These are phyloP conservation scores for Pestalotiopsis sp. DNA, from an alignment of 2,329 filamentous ascomycete genomes.

Conservation along the genomic window DNA sequence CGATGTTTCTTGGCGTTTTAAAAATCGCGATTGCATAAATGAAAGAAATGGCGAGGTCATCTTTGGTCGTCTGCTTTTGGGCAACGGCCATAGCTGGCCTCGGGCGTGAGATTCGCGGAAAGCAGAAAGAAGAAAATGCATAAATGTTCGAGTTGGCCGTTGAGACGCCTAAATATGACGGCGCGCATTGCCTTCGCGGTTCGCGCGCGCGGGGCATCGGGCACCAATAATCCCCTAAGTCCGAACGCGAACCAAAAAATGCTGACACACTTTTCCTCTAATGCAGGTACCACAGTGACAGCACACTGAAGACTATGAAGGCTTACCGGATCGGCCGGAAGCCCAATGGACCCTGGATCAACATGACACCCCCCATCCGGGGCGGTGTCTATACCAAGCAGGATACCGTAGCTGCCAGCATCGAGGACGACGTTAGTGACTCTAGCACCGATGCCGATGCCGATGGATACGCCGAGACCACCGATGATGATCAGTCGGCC, in stretches of 20 bases:
- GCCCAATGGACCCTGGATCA: slow-evolving; percentile 56
- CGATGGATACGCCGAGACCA: neutral
- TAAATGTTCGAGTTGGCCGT: neutral
- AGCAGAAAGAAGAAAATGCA: neutral
- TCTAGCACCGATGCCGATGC: slow-evolving; percentile 11
- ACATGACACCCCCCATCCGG: slow-evolving; percentile 62
- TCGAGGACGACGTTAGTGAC: neutral
- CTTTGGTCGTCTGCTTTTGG: neutral
- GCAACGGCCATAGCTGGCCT: neutral
- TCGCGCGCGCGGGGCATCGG: neutral
- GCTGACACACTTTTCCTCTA: slow-evolving; percentile 26
- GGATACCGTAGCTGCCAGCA: neutral
- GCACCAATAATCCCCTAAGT: slow-evolving; percentile 1
- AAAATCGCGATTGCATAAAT: neutral
- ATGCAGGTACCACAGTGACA: slow-evolving; percentile 58
- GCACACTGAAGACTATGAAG: slow-evolving; percentile 59
- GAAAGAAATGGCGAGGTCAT: neutral
- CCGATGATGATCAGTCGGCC: neutral
- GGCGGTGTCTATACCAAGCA: slow-evolving; percentile 42
- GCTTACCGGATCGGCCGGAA: slow-evolving; percentile 62
- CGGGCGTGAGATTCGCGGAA: neutral
- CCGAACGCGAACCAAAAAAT: slow-evolving; percentile 4
- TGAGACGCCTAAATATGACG: neutral
- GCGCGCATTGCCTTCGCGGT: neutral
- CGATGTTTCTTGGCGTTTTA: neutral